These are phyloP conservation scores for Reutealis trisperma DNA, from an alignment of 345 rosid genomes.

Conservation along the genomic window DNA sequence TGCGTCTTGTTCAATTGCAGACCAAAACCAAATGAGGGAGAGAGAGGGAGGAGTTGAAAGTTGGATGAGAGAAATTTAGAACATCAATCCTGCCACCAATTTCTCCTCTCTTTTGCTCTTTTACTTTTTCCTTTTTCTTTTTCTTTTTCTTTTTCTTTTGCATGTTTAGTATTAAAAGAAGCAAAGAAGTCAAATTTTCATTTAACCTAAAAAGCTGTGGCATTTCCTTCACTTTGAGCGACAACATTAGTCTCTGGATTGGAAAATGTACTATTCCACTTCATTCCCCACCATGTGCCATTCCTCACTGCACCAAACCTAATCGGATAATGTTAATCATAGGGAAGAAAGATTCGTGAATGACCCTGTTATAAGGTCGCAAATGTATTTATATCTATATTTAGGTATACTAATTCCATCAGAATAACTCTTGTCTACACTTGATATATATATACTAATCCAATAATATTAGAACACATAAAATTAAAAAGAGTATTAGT, in stretches of 20 bases:
- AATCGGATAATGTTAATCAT: no score
- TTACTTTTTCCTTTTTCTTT: background rate
- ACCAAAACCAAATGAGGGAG: background rate
- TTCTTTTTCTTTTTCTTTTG: background rate
- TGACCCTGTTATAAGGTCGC: no score
- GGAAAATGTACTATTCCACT: background rate
- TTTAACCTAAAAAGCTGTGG: conserved; percentile 21
- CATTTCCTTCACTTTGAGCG: conserved; percentile 24
- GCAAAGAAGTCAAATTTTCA: background rate
- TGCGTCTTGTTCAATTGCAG: background rate
- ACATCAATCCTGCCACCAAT: conserved; percentile 39
- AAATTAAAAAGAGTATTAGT: no score
- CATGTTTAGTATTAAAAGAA: conserved; percentile 10
- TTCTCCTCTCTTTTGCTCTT: background rate
- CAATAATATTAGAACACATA: no score
- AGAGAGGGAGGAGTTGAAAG: background rate
- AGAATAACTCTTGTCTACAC: no score
- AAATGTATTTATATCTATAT: no score
- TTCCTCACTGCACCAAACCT: background rate
- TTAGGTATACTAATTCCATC: no score
- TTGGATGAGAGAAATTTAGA: conserved; percentile 6
- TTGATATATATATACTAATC: no score
- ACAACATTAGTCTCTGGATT: conserved; percentile 20
- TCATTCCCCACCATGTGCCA: conserved; percentile 15
- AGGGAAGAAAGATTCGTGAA: no score